phyloP scores from a whole-genome alignment of 2,329 filamentous ascomycete genomes.

The Aciculosporium take region DNA sequence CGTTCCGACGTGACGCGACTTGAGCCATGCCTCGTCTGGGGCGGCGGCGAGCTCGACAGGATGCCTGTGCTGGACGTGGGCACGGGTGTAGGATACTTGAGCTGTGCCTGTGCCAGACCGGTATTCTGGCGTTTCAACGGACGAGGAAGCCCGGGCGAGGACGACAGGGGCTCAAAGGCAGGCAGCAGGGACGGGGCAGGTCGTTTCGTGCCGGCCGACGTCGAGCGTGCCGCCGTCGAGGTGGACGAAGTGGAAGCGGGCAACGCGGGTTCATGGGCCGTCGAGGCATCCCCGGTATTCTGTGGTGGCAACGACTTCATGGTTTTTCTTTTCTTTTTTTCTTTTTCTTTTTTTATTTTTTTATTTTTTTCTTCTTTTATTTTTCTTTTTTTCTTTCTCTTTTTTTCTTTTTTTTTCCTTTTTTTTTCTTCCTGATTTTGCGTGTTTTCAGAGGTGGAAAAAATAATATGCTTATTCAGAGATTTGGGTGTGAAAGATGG shows the following conservation, averaged over 20 bases:
- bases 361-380: background rate
- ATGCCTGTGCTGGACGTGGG: constrained; percentile 90
- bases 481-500: background rate
- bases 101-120: constrained; percentile 28
- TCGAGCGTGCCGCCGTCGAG: background rate
- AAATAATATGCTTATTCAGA: background rate
- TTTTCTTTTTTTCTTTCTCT: background rate
- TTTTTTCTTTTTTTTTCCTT: background rate
- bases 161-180: constrained; percentile 67
- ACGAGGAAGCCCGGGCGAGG: constrained; percentile 57
- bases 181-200: constrained; percentile 57
- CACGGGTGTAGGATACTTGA: constrained; percentile 82
- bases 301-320: constrained; percentile 28
- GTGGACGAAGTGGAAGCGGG: constrained; percentile 7
- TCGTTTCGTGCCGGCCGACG: constrained; percentile 37
- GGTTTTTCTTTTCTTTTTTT: background rate
- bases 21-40: constrained; percentile 28
- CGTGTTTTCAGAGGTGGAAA: background rate
- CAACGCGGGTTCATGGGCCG: constrained; percentile 18
- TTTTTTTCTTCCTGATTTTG: background rate
- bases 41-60: constrained; percentile 70
- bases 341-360: background rate
- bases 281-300: background rate
- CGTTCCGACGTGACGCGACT: constrained; percentile 59
- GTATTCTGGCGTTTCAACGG: constrained; percentile 52